A percentile compares a stretch with the other conserved stretches of the same genome.
Evolutionary conservation across 352 stramenopile species (phyloP).

Genomic region (Stephanocyclus meneghinianus): DNA sequence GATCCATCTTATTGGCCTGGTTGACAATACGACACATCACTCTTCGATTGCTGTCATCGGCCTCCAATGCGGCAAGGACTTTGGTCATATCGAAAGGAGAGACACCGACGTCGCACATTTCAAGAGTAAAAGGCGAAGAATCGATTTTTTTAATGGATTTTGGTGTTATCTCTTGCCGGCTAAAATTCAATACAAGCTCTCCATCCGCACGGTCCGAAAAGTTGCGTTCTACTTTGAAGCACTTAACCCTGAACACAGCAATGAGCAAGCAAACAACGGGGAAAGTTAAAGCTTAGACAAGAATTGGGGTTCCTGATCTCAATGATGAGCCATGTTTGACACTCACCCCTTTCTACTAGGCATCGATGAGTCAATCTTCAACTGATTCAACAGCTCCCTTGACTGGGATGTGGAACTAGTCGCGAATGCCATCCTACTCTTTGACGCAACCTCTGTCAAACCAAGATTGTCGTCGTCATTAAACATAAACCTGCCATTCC

Average conservation of each 20-base stretch:
- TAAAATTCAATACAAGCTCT: conserved; percentile 7
- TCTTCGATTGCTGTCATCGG: neutral
- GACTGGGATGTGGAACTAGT: too few relatives aligned
- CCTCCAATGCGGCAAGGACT: neutral
- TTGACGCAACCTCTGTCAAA: neutral
- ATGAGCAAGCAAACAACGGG: too few relatives aligned
- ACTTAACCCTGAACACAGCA: too few relatives aligned
- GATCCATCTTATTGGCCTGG: neutral
- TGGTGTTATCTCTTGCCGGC: neutral
- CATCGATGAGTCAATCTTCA: too few relatives aligned
- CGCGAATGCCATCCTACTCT: too few relatives aligned
- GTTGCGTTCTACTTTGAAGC: neutral
- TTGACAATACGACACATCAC: neutral
- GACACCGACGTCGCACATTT: neutral
- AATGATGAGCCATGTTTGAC: too few relatives aligned
- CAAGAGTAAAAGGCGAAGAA: neutral
- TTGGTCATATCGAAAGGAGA: conserved; percentile 12
- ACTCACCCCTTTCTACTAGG: too few relatives aligned
- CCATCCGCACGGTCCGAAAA: conserved; percentile 6
- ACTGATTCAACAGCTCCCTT: too few relatives aligned
- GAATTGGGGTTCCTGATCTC: too few relatives aligned
- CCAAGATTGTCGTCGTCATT: neutral
- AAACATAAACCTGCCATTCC: conserved; percentile 11
- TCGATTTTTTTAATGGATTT: neutral
- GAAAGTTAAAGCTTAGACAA: too few relatives aligned